These are phyloP conservation scores for Friedmanniomyces simplex DNA, from an alignment of 495 filamentous ascomycete genomes.

Conservation along the genomic window DNA sequence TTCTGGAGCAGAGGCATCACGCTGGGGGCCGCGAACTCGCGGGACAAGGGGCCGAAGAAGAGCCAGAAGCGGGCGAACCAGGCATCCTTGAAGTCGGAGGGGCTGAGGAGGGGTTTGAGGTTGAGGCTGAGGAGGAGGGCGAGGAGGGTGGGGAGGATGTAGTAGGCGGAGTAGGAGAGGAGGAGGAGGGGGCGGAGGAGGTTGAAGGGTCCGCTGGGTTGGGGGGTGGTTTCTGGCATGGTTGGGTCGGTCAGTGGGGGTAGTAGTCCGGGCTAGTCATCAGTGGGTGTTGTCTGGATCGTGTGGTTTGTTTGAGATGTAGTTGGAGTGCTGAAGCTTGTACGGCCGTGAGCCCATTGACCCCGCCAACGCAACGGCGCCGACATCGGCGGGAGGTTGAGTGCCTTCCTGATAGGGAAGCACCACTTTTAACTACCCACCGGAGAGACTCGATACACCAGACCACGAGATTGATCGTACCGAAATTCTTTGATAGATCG, in stretches of 20 bases:
- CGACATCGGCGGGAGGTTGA: too few species aligned
- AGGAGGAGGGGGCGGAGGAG: constrained; percentile 17
- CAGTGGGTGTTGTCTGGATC: too few species aligned
- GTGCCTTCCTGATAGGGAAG: too few species aligned
- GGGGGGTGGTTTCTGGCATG: not conserved
- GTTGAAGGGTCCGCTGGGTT: constrained; percentile 11
- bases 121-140: constrained; percentile 6
- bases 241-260: not conserved
- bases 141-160: constrained; percentile 10
- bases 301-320: too few species aligned
- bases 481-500: too few species aligned
- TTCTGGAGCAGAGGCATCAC: constrained; percentile 21
- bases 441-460: too few species aligned
- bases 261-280: too few species aligned
- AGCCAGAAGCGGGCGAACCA: constrained; percentile 24
- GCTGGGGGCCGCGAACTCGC: constrained; percentile 4
- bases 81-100: constrained; percentile 16
- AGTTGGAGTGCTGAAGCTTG: too few species aligned
- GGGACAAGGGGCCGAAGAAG: constrained; percentile 17
- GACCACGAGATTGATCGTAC: too few species aligned
- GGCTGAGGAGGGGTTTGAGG: constrained; percentile 3
- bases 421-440: too few species aligned
- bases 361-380: too few species aligned
- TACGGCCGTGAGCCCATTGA: too few species aligned
- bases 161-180: constrained; percentile 10